Conservation (phyloP, 2,329 filamentous ascomycete genomes). For the Pseudocercospora crystallina region DNA sequence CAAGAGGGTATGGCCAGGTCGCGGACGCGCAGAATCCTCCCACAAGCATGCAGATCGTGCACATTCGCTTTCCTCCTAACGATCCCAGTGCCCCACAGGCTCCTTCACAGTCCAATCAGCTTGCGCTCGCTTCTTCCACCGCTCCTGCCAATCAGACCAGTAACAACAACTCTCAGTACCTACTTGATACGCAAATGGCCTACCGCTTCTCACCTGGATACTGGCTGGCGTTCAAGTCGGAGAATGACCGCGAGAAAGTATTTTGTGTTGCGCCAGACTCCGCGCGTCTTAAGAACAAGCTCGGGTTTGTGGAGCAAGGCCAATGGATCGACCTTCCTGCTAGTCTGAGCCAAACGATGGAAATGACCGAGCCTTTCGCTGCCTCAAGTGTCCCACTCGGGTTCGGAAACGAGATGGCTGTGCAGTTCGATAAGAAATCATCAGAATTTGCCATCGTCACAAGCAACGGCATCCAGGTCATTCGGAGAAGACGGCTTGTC, state of each 20-base stretch:
- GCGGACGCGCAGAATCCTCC: constrained; percentile 67
- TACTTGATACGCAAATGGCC: constrained; percentile 39
- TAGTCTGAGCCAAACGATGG: constrained; percentile 73
- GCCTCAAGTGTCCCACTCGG: constrained; percentile 68
- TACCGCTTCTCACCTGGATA: constrained; percentile 78
- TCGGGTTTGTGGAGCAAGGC: constrained; percentile 70
- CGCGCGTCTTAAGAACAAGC: constrained; percentile 55
- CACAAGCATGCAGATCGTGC: constrained; percentile 96
- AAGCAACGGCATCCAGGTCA: constrained; percentile 82
- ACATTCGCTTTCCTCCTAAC: constrained; percentile 86
- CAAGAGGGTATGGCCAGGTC: constrained; percentile 65
- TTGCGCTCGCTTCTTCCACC: constrained; percentile 23
- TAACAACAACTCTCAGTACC: constrained; percentile 31
- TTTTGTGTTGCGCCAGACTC: constrained; percentile 88
- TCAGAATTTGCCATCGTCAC: constrained; percentile 89
- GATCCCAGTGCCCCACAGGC: constrained; percentile 25
- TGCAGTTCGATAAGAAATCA: constrained; percentile 84
- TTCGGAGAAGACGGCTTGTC: constrained; percentile 79
- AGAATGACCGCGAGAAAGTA: constrained; percentile 59
- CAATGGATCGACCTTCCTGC: constrained; percentile 76
- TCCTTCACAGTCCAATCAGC: constrained; percentile 20
- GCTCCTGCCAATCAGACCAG: constrained; percentile 9
- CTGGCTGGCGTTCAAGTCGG: constrained; percentile 77
- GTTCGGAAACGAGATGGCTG: constrained; percentile 91
- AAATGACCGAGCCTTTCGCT: constrained; percentile 71